These are phyloP conservation scores for Mallotus japonicus DNA, from an alignment of 441 rosid genomes.

Conservation along the genomic window DNA sequence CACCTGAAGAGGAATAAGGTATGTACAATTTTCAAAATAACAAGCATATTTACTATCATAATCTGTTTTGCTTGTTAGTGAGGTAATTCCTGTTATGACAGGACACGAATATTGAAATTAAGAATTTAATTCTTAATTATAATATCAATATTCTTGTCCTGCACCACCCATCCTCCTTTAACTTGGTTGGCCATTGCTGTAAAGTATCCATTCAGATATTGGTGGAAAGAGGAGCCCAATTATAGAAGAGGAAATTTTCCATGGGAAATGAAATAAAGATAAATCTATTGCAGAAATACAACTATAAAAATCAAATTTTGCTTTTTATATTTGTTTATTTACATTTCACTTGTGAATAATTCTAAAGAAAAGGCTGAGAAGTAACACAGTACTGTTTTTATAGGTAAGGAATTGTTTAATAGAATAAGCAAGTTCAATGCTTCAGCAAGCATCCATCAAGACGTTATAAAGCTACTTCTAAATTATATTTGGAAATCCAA, in stretches of 20 bases:
- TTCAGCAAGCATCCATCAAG: no score
- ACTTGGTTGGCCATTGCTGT: neutral
- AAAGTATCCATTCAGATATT: neutral
- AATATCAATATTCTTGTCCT: neutral
- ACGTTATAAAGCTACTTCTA: no score
- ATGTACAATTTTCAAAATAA: neutral
- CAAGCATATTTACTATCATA: conserved; percentile 5
- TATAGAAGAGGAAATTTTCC: neutral
- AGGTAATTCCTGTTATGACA: neutral
- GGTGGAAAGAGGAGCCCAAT: neutral
- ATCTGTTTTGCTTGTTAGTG: neutral
- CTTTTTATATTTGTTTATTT: neutral
- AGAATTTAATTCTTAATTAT: no score
- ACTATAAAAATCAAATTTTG: neutral
- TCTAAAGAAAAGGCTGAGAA: neutral
- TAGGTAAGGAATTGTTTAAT: no score
- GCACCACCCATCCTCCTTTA: neutral
- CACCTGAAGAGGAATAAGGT: conserved; percentile 46
- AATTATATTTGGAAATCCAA: no score
- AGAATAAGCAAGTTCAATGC: no score
- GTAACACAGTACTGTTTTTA: no score
- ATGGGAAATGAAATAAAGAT: neutral
- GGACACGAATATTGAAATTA: no score
- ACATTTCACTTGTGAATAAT: neutral
- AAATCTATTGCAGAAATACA: neutral